Evolutionary conservation across 768 basidiomycete genomes (phyloP).

Genomic region (Naganishia randhawae): DNA sequence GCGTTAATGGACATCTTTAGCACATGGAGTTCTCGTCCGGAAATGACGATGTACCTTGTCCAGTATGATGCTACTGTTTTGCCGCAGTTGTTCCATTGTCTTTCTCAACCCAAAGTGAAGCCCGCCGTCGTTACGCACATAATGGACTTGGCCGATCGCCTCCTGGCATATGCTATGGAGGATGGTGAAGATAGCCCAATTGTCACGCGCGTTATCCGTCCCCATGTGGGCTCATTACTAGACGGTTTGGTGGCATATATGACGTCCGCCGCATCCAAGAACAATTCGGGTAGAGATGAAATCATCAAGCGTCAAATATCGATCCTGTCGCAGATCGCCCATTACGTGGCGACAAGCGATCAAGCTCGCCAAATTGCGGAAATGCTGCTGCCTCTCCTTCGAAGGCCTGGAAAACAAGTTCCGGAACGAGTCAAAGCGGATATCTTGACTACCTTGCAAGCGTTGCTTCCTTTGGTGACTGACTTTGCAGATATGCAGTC

Average conservation of each 20-base stretch:
- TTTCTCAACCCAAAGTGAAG: constrained; percentile 79
- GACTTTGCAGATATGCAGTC: constrained; percentile 42
- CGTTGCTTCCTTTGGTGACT: constrained; percentile 62
- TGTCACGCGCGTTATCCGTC: constrained; percentile 61
- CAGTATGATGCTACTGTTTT: constrained; percentile 66
- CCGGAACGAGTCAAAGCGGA: constrained; percentile 83
- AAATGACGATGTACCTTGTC: constrained; percentile 64
- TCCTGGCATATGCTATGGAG: constrained; percentile 58
- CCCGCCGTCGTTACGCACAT: constrained; percentile 72
- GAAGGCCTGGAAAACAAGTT: constrained; percentile 68
- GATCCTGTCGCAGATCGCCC: constrained; percentile 74
- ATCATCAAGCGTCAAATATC: constrained; percentile 75
- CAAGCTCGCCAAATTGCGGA: constrained; percentile 71
- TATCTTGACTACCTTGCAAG: constrained; percentile 65
- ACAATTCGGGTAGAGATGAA: constrained; percentile 47
- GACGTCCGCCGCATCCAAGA: constrained; percentile 57
- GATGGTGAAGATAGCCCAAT: constrained; percentile 52
- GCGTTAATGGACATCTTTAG: constrained; percentile 80
- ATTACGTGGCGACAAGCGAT: constrained; percentile 63
- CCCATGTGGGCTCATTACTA: constrained; percentile 68
- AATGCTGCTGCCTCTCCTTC: constrained; percentile 74
- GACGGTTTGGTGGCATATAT: constrained; percentile 67
- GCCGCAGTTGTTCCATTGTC: constrained; percentile 74
- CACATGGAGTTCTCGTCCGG: constrained; percentile 63
- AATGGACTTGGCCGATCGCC: constrained; percentile 75